These are phyloP conservation scores for Lachancea fermentati DNA, from an alignment of 805 yeast species.

Conservation along the genomic window DNA sequence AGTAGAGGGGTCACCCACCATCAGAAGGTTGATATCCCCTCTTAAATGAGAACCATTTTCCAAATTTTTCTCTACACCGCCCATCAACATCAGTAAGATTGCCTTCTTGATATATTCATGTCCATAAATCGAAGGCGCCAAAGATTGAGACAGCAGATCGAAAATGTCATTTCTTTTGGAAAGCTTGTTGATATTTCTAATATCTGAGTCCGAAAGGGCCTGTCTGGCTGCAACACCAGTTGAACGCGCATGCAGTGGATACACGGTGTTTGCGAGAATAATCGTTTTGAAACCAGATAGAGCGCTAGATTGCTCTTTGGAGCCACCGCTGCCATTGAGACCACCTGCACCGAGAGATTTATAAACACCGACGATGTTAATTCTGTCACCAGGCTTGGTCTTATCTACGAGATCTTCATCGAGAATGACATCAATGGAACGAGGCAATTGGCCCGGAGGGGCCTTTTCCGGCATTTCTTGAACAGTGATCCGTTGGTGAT, in stretches of 20 bases:
- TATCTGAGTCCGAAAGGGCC: slow-evolving; percentile 69
- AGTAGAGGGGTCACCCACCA: slow-evolving; percentile 99
- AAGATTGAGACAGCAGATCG: slow-evolving; percentile 71
- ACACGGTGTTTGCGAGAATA: slow-evolving; percentile 83
- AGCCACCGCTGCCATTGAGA: slow-evolving; percentile 13
- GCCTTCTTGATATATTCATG: slow-evolving; percentile 89
- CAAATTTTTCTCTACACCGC: slow-evolving; percentile 91
- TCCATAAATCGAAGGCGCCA: slow-evolving; percentile 96
- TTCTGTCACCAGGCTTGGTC: slow-evolving; percentile 94
- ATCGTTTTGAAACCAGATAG: slow-evolving; percentile 73
- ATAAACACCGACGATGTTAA: slow-evolving; percentile 90
- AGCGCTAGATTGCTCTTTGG: slow-evolving; percentile 23
- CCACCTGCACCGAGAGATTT: slow-evolving; percentile 78
- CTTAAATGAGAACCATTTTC: slow-evolving; percentile 94
- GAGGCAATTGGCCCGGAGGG: slow-evolving; percentile 95
- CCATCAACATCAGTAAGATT: slow-evolving; percentile 80
- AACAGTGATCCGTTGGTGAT: slow-evolving; percentile 87
- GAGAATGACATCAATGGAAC: slow-evolving; percentile 85
- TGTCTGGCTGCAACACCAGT: slow-evolving; percentile 72
- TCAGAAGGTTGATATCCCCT: slow-evolving; percentile 92
- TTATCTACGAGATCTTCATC: slow-evolving; percentile 92
- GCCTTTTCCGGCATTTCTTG: slow-evolving; percentile 98
- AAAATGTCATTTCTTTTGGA: slow-evolving; percentile 68
- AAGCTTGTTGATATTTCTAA: slow-evolving; percentile 77
- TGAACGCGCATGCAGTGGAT: slow-evolving; percentile 82